phyloP scores from a whole-genome alignment of 306 rosid species.

The Casuarina equisetifolia region DNA sequence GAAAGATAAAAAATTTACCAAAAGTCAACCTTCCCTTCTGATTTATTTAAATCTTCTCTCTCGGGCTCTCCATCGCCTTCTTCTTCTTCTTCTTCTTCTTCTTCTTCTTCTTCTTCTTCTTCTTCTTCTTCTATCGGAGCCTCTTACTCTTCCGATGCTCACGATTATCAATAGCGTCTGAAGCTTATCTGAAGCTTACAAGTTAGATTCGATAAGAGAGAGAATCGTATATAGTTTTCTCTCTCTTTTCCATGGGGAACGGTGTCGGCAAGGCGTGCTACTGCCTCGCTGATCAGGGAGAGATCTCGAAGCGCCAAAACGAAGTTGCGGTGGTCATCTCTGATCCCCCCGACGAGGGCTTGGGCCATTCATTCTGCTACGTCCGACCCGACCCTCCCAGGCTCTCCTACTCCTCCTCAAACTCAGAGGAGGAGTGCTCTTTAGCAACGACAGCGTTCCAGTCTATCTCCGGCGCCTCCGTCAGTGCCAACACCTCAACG shows the following conservation, averaged over 20 bases:
- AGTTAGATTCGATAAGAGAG: not conserved
- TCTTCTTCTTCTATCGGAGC: not conserved
- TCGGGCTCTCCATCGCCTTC: constrained; percentile 9
- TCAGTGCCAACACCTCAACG: constrained; percentile 72
- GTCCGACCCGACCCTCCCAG: constrained; percentile 42
- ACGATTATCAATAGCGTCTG: too few relatives aligned
- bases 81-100: constrained; percentile 9
- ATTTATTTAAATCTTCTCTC: not conserved
- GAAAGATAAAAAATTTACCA: not conserved
- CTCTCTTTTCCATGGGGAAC: constrained; percentile 60
- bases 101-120: constrained; percentile 11
- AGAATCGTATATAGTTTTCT: not conserved
- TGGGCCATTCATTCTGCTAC: constrained; percentile 63
- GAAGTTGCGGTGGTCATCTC: constrained; percentile 17
- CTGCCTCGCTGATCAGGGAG: constrained; percentile 57
- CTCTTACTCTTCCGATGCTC: not conserved
- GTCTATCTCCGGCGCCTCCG: constrained; percentile 71
- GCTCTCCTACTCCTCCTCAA: constrained; percentile 27
- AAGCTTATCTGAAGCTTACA: not conserved
- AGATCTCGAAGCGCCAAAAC: constrained; percentile 42
- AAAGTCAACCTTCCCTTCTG: constrained; percentile 50
- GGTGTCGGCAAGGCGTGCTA: constrained; percentile 37
- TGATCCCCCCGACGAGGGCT: constrained; percentile 38
- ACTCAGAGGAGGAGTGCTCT: constrained; percentile 22
- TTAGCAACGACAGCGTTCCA: constrained; percentile 45